Evolutionary conservation across 1,284 basidiomycete genomes (phyloP), one percentile per base, ranked within the genome.

Genomic region (Pseudozyma thailandica): DNA sequence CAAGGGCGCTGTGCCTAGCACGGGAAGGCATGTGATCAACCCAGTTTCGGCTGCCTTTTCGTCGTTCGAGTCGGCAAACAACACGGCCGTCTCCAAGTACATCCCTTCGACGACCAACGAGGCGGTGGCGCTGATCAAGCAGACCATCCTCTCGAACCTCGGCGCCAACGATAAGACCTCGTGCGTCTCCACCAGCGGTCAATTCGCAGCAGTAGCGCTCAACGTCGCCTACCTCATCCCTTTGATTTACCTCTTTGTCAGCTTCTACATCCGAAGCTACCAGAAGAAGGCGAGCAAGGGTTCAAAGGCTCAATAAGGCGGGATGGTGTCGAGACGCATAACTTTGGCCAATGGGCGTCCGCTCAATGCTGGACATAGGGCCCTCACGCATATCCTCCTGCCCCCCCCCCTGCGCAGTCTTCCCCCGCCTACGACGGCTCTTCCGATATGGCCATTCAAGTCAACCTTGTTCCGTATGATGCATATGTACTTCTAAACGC

Each of bases 261-360:
- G 65, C 55, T 79, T 79, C 60, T 79, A 78, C 56, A 47, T 73
- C 23, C 33, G 65, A 6, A 63, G 57, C 50, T 79, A 79, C 70
- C 21, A 68, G 50, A 73, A 68, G 33, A 66, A 62, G 54, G 55
- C 70, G 1, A 37, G 25, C 25, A 74, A 72, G 50, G 56, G 42
- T 5, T 48, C 20, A 3, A 74, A 74, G 59, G 23, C 57, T 20
- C 62, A 65, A 51, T 74, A 50, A 50, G 21, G 21, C 21, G 21
- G 10, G 41, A 18, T 9, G 2, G 3, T 43, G 6, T 18, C 41
- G 25, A 12, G n/a, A n/a, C n/a, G n/a, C n/a, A n/a, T n/a, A n/a
- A n/a, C n/a, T n/a, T n/a, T n/a, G n/a, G n/a, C n/a, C n/a, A n/a
- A n/a, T n/a, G n/a, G n/a, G n/a, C n/a, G n/a, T n/a, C n/a, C n/a